phyloP scores from a whole-genome alignment of 805 yeast species.

The Candida rishiriensis region DNA sequence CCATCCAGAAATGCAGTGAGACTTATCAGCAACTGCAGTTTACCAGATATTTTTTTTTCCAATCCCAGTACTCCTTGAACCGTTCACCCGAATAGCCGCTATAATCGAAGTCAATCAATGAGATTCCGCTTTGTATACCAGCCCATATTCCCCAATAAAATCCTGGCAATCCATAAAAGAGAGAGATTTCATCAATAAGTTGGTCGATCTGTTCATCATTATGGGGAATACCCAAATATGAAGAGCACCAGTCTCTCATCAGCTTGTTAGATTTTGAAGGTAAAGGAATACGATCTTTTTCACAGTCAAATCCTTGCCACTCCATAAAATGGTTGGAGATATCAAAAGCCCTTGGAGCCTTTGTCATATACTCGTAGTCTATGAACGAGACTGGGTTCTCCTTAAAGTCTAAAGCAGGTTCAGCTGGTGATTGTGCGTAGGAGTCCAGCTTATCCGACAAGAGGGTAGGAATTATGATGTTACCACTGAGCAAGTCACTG shows the following conservation, averaged over 20 bases:
- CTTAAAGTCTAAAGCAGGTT: slow-evolving; percentile 16
- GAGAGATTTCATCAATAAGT: slow-evolving; percentile 50
- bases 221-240: slow-evolving; percentile 38
- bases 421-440: slow-evolving; percentile 11
- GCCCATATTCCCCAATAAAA: slow-evolving; percentile 87
- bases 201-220: slow-evolving; percentile 28
- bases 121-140: slow-evolving; percentile 63
- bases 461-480: slow-evolving; percentile 54
- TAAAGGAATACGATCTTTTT: slow-evolving; percentile 51
- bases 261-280: slow-evolving; percentile 40
- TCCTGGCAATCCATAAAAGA: slow-evolving; percentile 76
- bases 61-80: slow-evolving; percentile 62
- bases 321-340: slow-evolving; percentile 72
- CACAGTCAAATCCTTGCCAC: slow-evolving; percentile 81
- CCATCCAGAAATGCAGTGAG: no score
- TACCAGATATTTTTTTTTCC: slow-evolving; percentile 42
- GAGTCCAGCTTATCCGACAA: slow-evolving; percentile 14
- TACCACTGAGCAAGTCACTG: slow-evolving; percentile 72
- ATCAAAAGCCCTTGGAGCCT: slow-evolving; percentile 71
- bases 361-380: slow-evolving; percentile 69
- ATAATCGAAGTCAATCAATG: slow-evolving; percentile 71
- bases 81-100: slow-evolving; percentile 54
- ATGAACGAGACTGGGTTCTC: slow-evolving; percentile 51
- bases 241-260: slow-evolving; percentile 53
- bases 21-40: no score